Evolutionary conservation across 768 basidiomycete genomes (phyloP), one percentile per base, ranked within the genome.

Genomic region (Cystobasidium tubakii): DNA sequence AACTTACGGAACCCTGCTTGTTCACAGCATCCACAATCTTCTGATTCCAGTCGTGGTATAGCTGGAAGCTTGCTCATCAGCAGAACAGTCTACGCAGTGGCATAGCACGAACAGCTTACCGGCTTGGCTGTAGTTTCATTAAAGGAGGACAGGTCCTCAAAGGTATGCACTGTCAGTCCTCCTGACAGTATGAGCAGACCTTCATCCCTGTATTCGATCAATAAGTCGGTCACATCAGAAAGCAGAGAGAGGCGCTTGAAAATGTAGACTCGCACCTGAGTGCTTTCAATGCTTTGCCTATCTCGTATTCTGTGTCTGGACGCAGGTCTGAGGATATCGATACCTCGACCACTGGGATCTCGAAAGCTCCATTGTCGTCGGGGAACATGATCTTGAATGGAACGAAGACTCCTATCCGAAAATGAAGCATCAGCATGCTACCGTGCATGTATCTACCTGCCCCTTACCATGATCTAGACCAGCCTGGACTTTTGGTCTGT

Each of bases 331-430:
- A 82, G 75, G 89, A 87, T 66, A 90, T 87, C 17, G 78, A 79
- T 15, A 77, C 78, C 81, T 90, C 85, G 23, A 90, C 85, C 77
- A 91, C 84, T 1, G 90, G 90, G 21, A 91, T 81, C 4, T 84
- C 83, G 29, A 79, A 83, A 72, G 87, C 85, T 60, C 72, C 43
- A 0, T 27, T 0, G n/a, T 76, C 73, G n/a, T 50, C 64, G 7
- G 75, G 75, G 77, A 91, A 90, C 90, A 91, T 91, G 74, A 88
- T 79, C 55, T 84, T 83, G 83, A 91, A 90, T 1, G 90, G 90
- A 15, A 91, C 83, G 79, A 90, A 91, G 55, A 90, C 89, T 27
- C 90, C 90, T 77, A 90, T n/a, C n/a, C 89, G 78, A 90, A 31
- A n/a, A 27, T 1, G 1, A 4, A 23, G 12, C 19, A n/a, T n/a